Conservation (phyloP, 2,329 filamentous ascomycete genomes). For the Cercospora zeae-maydis region DNA sequence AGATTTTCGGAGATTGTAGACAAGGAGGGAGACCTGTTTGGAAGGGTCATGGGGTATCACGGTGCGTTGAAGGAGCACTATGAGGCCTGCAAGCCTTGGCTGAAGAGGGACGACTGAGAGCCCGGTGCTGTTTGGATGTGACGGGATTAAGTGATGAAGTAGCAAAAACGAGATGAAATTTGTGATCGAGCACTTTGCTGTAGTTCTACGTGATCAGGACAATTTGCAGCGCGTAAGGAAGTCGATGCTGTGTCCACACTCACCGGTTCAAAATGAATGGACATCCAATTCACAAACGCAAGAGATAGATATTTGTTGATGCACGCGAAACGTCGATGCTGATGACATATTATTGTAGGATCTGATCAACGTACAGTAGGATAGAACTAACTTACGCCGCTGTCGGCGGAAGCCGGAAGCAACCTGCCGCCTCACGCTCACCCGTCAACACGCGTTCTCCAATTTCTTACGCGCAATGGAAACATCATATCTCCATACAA, state of each 20-base stretch:
- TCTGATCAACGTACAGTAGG: background rate
- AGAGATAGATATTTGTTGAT: background rate
- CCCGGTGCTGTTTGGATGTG: background rate
- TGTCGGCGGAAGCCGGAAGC: background rate
- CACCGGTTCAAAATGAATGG: too few species aligned
- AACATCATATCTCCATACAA: background rate
- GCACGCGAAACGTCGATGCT: background rate
- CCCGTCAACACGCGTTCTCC: background rate
- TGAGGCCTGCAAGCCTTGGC: conserved; percentile 41
- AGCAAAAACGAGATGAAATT: background rate
- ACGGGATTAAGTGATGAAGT: background rate
- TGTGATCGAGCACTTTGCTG: background rate
- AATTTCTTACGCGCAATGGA: background rate
- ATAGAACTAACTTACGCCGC: too few species aligned
- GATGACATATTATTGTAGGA: too few species aligned
- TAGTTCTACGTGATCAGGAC: background rate
- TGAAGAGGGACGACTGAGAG: conserved; percentile 37
- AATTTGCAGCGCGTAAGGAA: too few species aligned
- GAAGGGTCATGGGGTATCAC: conserved; percentile 42
- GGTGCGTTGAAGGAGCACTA: conserved; percentile 36
- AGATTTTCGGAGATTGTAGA: conserved; percentile 38
- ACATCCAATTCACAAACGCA: too few species aligned
- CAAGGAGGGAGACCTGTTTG: conserved; percentile 39
- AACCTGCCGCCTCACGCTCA: background rate
- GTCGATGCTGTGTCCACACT: too few species aligned